Percentiles rank a stretch among this genome's conserved stretches.
phyloP scores from a whole-genome alignment of 768 basidiomycete species.

The Leucogyrophana mollusca region DNA sequence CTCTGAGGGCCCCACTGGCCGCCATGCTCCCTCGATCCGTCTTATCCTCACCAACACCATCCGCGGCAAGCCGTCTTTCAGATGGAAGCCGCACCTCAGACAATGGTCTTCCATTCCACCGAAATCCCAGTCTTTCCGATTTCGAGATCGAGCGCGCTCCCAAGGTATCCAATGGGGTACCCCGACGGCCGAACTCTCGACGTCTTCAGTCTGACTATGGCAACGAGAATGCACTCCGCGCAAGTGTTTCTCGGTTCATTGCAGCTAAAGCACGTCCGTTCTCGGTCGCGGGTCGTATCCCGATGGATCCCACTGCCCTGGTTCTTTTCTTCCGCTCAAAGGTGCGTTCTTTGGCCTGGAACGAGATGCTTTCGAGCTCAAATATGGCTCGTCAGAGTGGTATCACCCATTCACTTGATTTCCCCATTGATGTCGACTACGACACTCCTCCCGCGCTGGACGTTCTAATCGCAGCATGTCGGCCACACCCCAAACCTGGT shows the following conservation, averaged over 20 bases:
- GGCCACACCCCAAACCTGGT: conserved; percentile 58
- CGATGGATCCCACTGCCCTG: conserved; percentile 64
- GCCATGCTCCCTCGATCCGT: conserved; percentile 28
- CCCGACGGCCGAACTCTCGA: conserved; percentile 32
- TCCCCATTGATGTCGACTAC: conserved; percentile 76
- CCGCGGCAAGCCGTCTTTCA: conserved; percentile 37
- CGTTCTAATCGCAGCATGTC: conserved; percentile 72
- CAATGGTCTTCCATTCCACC: conserved; percentile 31
- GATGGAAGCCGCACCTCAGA: conserved; percentile 37
- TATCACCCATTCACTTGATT: conserved; percentile 78
- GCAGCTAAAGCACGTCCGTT: conserved; percentile 61
- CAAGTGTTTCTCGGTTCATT: conserved; percentile 55
- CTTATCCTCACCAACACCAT: conserved; percentile 30
- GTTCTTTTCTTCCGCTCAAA: conserved; percentile 79
- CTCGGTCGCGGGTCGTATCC: conserved; percentile 65
- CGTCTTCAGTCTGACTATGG: conserved; percentile 43
- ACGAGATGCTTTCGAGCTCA: neutral
- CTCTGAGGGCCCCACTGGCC: conserved; percentile 6
- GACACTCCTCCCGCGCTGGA: conserved; percentile 76
- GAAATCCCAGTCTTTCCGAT: conserved; percentile 45
- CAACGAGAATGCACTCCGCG: conserved; percentile 52
- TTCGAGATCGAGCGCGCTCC: conserved; percentile 67
- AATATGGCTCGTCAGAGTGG: conserved; percentile 50
- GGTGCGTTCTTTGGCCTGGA: conserved; percentile 37
- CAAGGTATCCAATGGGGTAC: conserved; percentile 27